phyloP scores from a whole-genome alignment of 345 rosid genomes.

The Lagerstroemia speciosa region DNA sequence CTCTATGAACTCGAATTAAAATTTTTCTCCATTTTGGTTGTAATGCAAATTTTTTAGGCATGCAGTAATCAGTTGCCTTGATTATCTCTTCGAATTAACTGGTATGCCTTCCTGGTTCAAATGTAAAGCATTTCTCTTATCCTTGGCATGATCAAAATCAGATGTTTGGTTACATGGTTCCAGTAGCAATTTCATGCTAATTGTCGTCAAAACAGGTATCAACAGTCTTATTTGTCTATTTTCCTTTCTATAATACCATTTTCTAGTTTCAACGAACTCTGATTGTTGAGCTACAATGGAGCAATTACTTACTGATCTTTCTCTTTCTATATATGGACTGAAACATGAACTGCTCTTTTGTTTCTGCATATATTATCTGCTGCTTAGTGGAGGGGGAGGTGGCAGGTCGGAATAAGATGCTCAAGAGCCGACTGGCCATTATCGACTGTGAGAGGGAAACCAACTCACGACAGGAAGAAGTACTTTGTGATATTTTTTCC shows the following conservation, averaged over 20 bases:
- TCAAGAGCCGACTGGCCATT: conserved; percentile 92
- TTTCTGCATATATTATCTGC: neutral
- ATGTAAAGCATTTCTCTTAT: neutral
- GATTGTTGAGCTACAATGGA: neutral
- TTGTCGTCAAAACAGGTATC: neutral
- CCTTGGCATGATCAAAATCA: neutral
- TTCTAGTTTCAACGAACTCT: neutral
- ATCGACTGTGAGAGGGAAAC: conserved; percentile 87
- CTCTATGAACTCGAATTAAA: neutral
- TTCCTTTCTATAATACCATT: neutral
- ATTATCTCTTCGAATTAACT: neutral
- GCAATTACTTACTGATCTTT: neutral
- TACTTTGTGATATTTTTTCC: conserved; percentile 91
- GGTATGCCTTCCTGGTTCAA: neutral
- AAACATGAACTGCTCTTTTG: neutral
- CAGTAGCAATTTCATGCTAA: neutral
- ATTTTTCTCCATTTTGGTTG: neutral
- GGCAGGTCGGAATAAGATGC: conserved; percentile 96
- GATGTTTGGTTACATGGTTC: neutral
- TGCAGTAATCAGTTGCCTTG: neutral
- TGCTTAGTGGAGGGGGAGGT: conserved; percentile 90
- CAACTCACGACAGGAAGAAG: conserved; percentile 86
- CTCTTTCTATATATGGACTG: neutral
- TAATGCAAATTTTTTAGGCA: neutral
- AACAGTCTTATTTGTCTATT: neutral